Conservation (phyloP, 2,329 filamentous ascomycete species). For the Claviceps fusiformis region DNA sequence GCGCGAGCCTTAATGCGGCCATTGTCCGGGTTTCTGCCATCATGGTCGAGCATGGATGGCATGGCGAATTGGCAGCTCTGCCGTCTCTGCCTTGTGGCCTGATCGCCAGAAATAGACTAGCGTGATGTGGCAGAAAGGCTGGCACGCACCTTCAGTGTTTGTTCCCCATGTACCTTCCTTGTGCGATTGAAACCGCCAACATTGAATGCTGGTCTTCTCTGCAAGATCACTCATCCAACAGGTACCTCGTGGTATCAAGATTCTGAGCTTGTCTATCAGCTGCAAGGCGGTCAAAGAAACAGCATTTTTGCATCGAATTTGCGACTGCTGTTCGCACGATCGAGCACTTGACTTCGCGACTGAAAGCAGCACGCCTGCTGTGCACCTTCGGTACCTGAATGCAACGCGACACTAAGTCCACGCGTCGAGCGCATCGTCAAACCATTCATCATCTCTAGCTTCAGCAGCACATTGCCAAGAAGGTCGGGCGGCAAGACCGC, state of each 20-base stretch:
- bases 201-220: conserved; percentile 1
- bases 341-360: background rate
- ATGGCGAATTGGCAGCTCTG: background rate
- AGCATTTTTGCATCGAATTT: background rate
- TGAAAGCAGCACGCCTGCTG: conserved; percentile 1
- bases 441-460: background rate
- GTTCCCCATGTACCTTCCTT: background rate
- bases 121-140: conserved; percentile 1
- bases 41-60: background rate
- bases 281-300: background rate
- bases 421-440: conserved; percentile 10
- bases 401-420: conserved; percentile 9
- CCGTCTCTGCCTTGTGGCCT: conserved; percentile 21
- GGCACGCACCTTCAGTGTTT: conserved; percentile 12
- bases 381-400: conserved; percentile 1
- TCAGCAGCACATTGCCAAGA: background rate
- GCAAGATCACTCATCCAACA: background rate
- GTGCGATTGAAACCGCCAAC: conserved; percentile 6
- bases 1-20: background rate
- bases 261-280: background rate
- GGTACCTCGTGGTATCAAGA: background rate
- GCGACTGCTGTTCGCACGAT: background rate
- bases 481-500: background rate
- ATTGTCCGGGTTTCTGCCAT: background rate
- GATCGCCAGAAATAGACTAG: conserved; percentile 14